These are phyloP conservation scores for Didymosphaeria variabile DNA, from an alignment of 2,329 filamentous ascomycete genomes.

Conservation along the genomic window DNA sequence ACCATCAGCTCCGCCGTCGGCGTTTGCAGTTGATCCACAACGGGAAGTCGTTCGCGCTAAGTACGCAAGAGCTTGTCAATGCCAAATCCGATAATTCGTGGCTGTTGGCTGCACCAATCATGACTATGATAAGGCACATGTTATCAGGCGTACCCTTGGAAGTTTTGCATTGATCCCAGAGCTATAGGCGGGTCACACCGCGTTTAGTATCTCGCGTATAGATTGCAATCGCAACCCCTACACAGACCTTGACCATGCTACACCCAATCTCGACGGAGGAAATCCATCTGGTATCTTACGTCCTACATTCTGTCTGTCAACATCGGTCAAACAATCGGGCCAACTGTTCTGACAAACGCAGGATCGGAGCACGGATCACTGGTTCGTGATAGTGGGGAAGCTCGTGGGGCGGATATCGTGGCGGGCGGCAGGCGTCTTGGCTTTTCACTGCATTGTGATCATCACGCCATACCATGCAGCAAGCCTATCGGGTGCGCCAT, in stretches of 20 bases:
- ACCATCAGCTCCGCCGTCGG: not conserved
- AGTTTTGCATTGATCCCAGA: not conserved
- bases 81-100: constrained; percentile 9
- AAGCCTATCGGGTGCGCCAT: constrained; percentile 1
- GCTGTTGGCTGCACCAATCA: not conserved
- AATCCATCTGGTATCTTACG: not conserved
- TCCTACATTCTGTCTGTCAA: not conserved
- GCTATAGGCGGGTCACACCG: not conserved
- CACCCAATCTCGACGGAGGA: not conserved
- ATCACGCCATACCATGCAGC: constrained; percentile 6
- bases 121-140: not conserved
- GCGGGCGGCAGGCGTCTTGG: not conserved
- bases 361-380: constrained; percentile 8
- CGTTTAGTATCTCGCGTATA: constrained; percentile 2
- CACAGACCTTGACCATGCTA: not conserved
- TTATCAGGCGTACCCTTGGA: constrained; percentile 1
- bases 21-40: not conserved
- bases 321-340: constrained; percentile 3
- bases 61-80: not conserved
- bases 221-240: not conserved
- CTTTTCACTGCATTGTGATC: not conserved
- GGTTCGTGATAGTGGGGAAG: constrained; percentile 6
- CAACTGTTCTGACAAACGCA: not conserved
- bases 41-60: constrained; percentile 7
- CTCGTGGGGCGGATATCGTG: not conserved